phyloP scores from a whole-genome alignment of 106 monocot genomes.

The Acanthochlamys bracteata region DNA sequence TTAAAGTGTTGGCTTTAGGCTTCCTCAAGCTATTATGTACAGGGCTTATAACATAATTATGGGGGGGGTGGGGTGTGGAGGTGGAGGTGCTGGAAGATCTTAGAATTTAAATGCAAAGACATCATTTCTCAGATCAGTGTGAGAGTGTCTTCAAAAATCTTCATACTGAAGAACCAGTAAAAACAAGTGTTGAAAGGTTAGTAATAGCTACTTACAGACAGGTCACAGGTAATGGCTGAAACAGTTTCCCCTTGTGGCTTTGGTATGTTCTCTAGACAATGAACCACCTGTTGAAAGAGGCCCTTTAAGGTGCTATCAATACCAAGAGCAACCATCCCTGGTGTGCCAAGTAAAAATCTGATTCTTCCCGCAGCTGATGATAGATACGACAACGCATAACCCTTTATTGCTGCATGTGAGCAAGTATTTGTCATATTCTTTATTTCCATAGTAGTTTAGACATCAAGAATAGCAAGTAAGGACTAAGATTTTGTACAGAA shows the following conservation, averaged over 20 bases:
- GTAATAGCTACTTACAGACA: slow-evolving; percentile 49
- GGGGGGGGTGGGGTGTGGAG: no score
- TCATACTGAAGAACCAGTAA: no score
- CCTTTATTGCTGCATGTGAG: slow-evolving; percentile 75
- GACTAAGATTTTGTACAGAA: no score
- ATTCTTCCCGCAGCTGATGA: slow-evolving; percentile 92
- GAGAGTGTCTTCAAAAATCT: no score
- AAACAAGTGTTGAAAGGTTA: not conserved
- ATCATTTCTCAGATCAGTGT: no score
- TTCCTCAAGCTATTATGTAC: no score
- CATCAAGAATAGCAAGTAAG: no score
- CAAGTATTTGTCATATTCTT: not conserved
- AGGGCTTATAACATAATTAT: no score
- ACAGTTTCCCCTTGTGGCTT: slow-evolving; percentile 88
- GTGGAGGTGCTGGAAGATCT: no score
- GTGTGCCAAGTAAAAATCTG: slow-evolving; percentile 87
- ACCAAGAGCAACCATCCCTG: slow-evolving; percentile 99
- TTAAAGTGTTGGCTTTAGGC: no score
- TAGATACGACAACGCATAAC: slow-evolving; percentile 86
- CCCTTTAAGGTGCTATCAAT: slow-evolving; percentile 69
- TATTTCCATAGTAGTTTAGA: no score
- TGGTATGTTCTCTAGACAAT: slow-evolving; percentile 82
- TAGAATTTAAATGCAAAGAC: no score
- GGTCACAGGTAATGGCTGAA: slow-evolving; percentile 60
- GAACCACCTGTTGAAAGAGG: slow-evolving; percentile 90